A percentile compares a stretch with the other conserved stretches of the same genome.
These are phyloP conservation scores for Fragaria nilgerrensis DNA, from an alignment of 306 rosid species.

Conservation along the genomic window DNA sequence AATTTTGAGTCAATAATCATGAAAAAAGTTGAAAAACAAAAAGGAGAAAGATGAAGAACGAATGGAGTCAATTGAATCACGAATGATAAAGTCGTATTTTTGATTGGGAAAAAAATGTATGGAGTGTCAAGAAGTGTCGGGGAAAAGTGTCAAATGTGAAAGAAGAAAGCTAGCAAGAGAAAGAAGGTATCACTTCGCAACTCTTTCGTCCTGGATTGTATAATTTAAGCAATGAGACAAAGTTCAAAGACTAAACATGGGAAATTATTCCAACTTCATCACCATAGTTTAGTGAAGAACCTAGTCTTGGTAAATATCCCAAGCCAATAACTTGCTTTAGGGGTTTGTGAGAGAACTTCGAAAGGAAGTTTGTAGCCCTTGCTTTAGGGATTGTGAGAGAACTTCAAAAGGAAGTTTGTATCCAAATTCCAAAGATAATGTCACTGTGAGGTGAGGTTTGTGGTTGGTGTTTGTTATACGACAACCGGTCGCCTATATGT, in stretches of 20 bases:
- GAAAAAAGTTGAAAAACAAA: neutral
- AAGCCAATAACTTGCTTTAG: neutral
- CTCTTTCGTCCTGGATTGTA: neutral
- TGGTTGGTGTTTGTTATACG: neutral
- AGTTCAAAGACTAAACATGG: neutral
- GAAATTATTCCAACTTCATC: neutral
- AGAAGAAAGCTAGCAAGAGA: neutral
- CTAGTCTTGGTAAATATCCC: neutral
- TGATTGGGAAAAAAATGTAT: neutral
- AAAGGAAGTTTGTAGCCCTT: neutral
- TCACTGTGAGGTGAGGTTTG: neutral
- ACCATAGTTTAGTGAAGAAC: neutral
- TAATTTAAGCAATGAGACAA: neutral
- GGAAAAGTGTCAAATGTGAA: neutral
- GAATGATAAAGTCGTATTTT: neutral
- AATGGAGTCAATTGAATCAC: neutral
- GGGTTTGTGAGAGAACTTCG: neutral
- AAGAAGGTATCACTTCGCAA: neutral
- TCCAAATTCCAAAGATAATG: neutral
- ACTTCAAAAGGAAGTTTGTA: neutral
- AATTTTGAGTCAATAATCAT: neutral
- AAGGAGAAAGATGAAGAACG: neutral
- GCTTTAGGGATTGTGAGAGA: neutral
- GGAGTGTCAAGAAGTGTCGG: neutral
- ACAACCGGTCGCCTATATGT: neutral